Evolutionary conservation across 768 basidiomycete genomes (phyloP).

Genomic region (Phlegmacium glaucopus): DNA sequence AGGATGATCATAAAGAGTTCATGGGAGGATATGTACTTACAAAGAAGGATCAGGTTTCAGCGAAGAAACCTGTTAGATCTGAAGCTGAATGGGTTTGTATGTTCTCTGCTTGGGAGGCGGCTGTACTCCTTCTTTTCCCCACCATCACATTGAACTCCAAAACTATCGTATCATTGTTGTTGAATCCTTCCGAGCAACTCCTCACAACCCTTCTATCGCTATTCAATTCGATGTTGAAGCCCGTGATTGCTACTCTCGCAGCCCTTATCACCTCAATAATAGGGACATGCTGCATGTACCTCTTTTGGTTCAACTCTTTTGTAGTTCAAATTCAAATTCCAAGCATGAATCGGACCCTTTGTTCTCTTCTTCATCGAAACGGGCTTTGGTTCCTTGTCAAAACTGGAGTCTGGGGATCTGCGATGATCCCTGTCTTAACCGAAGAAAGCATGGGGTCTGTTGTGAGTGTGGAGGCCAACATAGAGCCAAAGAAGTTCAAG

Average conservation of each 20-base stretch:
- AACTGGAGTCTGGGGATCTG: conserved; percentile 11
- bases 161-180: conserved; percentile 5
- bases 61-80: neutral
- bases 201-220: neutral
- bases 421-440: conserved; percentile 4
- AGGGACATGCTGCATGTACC: conserved; percentile 2
- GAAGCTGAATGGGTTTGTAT: conserved; percentile 12
- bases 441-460: conserved; percentile 6
- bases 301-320: conserved; percentile 6
- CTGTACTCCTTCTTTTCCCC: neutral
- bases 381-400: neutral
- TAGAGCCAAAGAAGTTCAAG: conserved; percentile 4
- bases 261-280: conserved; percentile 12
- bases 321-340: neutral
- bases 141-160: conserved; percentile 6
- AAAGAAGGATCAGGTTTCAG: neutral
- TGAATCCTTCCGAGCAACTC: conserved; percentile 9
- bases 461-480: conserved; percentile 8
- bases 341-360: too few relatives aligned
- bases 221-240: conserved; percentile 10
- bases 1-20: conserved; percentile 3
- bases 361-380: neutral
- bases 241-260: conserved; percentile 7
- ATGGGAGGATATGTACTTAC: neutral
- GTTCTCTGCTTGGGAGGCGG: conserved; percentile 9